Evolutionary conservation across 129 eudicot species (phyloP), one percentile per base, ranked within the genome.

Genomic region (Lactuca saligna): DNA sequence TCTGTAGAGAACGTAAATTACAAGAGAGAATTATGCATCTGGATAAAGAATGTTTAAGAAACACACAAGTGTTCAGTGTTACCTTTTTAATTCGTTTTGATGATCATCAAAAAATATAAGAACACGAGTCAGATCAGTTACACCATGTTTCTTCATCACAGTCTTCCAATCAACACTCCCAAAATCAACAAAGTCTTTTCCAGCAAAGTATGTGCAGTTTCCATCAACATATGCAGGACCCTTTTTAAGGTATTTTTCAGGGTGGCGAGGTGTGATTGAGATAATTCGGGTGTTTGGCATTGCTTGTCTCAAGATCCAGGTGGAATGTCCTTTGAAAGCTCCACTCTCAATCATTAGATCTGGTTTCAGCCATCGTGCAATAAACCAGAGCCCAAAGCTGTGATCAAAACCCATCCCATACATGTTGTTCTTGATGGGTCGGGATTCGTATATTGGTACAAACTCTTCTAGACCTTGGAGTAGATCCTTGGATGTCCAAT

Each of bases 371-470:
- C 97, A 87, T 44, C 89, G 91, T 6, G 98, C 75, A 63, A 93
- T 87, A 68, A 93, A 93, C 98, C 98, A 93, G 54, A 93, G 98
- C 41, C 98, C 98, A 49, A 93, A 93, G 75, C 98, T 93, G 84
- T 93, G 98, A 72, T 93, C 98, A 34, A 93, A 93, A 55, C 98
- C 98, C 98, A 93, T 93, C 17, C 98, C 98, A 51, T 71, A 87
- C 98, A 93, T 85, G 86, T 93, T 93, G 61, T 93, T 93, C 76
- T 87, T 84, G 55, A 93, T 89, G 46, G 98, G 98, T 8, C 98
- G 77, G 34, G 88, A 84, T 81, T 93, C 98, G 32, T 93, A 93
- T 72, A 93, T 86, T 1, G 92, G 95, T 66, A 88, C 82, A 59
- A 88, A 92, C 71, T 92, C 98, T 74, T 88, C 95, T 35, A 93